phyloP scores from a whole-genome alignment of 2,329 filamentous ascomycete genomes.

The Simplicillium sp. region DNA sequence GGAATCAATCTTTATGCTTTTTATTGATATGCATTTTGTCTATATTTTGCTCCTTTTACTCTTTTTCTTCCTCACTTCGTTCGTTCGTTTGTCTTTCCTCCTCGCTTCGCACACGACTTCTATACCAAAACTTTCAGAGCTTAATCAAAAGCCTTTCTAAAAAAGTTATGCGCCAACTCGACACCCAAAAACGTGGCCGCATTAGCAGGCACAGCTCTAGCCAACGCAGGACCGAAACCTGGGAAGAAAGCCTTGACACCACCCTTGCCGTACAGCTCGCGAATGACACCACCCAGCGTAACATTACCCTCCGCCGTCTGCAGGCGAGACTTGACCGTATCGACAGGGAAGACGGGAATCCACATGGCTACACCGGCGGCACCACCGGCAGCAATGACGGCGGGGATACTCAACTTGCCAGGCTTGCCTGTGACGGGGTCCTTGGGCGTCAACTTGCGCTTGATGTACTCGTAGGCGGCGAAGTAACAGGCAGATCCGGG shows the following conservation, averaged over 20 bases:
- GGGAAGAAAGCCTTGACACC: slow-evolving; percentile 94
- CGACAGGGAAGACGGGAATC: slow-evolving; percentile 96
- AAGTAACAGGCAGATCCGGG: slow-evolving; percentile 94
- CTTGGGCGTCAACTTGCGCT: slow-evolving; percentile 74
- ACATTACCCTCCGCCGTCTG: slow-evolving; percentile 85
- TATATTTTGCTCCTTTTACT: too few relatives aligned
- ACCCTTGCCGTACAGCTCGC: slow-evolving; percentile 72
- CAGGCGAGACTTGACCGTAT: slow-evolving; percentile 89
- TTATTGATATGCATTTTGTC: too few relatives aligned
- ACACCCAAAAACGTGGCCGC: slow-evolving; percentile 89
- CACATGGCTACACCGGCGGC: slow-evolving; percentile 96
- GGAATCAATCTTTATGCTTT: too few relatives aligned
- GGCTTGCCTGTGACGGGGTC: slow-evolving; percentile 63
- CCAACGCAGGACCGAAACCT: slow-evolving; percentile 85
- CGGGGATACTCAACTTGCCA: slow-evolving; percentile 70
- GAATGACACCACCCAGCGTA: slow-evolving; percentile 69
- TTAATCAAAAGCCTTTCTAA: slow-evolving; percentile 62
- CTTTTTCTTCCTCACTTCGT: not conserved
- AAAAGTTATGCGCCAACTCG: slow-evolving; percentile 72
- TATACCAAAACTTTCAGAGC: slow-evolving; percentile 1
- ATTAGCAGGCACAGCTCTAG: slow-evolving; percentile 89
- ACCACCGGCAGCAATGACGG: slow-evolving; percentile 79
- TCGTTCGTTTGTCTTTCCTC: too few relatives aligned
- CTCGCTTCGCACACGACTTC: too few relatives aligned
- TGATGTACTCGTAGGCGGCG: slow-evolving; percentile 93